Percentiles rank a stretch among this genome's conserved stretches.
phyloP scores from a whole-genome alignment of 1,284 basidiomycete genomes.

The Blastosporella zonata region DNA sequence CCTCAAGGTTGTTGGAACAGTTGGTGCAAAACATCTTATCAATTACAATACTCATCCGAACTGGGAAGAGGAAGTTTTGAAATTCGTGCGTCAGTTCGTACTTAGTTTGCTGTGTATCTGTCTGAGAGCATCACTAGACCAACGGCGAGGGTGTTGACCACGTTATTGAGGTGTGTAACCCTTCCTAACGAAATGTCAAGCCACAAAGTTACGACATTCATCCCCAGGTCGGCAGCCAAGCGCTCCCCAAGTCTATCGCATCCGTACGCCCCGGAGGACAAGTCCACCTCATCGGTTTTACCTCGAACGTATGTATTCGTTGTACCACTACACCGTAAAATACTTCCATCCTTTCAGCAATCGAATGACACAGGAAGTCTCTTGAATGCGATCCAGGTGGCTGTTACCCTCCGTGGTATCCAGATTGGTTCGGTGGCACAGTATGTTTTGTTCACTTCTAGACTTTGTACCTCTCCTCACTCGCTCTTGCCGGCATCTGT shows the following conservation, averaged over 20 bases:
- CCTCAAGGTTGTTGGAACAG: constrained; percentile 41
- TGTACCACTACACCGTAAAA: no score
- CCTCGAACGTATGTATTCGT: no score
- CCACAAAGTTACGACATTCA: no score
- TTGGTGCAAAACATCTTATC: constrained; percentile 51
- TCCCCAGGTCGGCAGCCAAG: no score
- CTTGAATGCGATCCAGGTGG: constrained; percentile 25
- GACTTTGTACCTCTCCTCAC: no score
- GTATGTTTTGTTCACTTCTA: constrained; percentile 19
- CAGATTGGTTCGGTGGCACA: constrained; percentile 24
- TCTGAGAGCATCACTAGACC: constrained; percentile 28
- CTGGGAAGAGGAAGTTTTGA: constrained; percentile 53
- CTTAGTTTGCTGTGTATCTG: background rate
- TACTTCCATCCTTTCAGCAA: no score
- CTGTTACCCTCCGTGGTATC: background rate
- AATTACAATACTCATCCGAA: constrained; percentile 56
- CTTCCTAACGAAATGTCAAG: no score
- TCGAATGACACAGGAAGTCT: no score
- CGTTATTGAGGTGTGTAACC: constrained; percentile 50
- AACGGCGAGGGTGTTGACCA: constrained; percentile 54
- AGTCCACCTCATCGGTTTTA: no score
- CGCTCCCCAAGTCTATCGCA: no score
- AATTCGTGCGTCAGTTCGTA: constrained; percentile 29
- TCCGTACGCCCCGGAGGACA: no score
- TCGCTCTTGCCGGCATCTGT: no score